Evolutionary conservation across 78 protist species (phyloP).

Genomic region (Polysphondylium violaceum): DNA sequence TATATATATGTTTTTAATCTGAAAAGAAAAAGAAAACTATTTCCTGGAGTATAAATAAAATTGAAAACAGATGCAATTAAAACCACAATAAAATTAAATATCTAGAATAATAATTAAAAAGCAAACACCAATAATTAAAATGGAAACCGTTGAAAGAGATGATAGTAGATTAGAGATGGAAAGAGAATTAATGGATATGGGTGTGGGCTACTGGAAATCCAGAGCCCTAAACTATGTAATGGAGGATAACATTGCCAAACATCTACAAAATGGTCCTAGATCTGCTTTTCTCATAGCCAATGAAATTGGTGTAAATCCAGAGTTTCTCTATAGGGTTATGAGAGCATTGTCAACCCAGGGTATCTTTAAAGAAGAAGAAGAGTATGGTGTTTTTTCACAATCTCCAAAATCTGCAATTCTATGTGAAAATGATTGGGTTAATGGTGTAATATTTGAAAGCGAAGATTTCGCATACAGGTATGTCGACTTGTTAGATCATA

Average conservation of each 20-base stretch:
- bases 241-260: background rate
- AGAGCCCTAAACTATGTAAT: background rate
- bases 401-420: background rate
- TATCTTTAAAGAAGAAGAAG: constrained; percentile 9
- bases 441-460: background rate
- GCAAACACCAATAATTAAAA: too few relatives aligned
- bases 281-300: background rate
- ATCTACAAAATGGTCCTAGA: background rate
- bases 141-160: too few relatives aligned
- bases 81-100: too few relatives aligned
- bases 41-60: too few relatives aligned
- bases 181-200: constrained; percentile 2
- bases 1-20: too few relatives aligned
- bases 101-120: too few relatives aligned
- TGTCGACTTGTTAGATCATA: too few relatives aligned
- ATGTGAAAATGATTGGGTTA: background rate
- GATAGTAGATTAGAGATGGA: too few relatives aligned
- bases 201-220: constrained; percentile 16
- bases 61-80: too few relatives aligned
- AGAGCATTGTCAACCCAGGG: constrained; percentile 9
- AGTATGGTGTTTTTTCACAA: background rate
- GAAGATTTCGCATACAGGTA: background rate
- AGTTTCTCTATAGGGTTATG: constrained; percentile 1
- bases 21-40: too few relatives aligned
- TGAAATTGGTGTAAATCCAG: background rate